Percentiles rank a stretch among this genome's conserved stretches.
These are phyloP conservation scores for Pueraria montana DNA, from an alignment of 306 rosid genomes.

Conservation along the genomic window DNA sequence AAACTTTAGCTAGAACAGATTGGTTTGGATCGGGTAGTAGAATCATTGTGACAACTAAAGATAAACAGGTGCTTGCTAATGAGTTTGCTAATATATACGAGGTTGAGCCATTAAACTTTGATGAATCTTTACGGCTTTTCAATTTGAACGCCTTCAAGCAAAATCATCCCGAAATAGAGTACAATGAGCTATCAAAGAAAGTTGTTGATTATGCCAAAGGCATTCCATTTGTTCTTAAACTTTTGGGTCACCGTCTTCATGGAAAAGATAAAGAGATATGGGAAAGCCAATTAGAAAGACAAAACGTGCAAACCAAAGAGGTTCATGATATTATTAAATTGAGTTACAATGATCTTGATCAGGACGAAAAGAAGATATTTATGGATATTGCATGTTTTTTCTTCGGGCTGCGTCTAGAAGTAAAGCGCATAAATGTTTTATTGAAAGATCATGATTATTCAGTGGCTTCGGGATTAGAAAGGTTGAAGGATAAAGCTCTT, in stretches of 20 bases:
- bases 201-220: constrained; percentile 13
- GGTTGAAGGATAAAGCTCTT: constrained; percentile 32
- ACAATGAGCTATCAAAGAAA: neutral
- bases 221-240: neutral
- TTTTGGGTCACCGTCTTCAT: constrained; percentile 5
- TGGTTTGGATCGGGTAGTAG: neutral
- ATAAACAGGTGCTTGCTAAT: constrained; percentile 2
- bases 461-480: neutral
- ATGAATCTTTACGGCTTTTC: constrained; percentile 31
- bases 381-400: constrained; percentile 48
- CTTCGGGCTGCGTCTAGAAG: neutral
- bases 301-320: neutral
- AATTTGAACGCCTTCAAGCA: constrained; percentile 19
- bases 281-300: constrained; percentile 10
- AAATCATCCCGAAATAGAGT: neutral
- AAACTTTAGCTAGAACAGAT: neutral
- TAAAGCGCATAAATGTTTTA: neutral
- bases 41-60: constrained; percentile 19
- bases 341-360: constrained; percentile 26
- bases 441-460: neutral
- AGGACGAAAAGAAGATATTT: constrained; percentile 4
- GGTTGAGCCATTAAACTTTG: neutral
- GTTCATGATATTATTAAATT: neutral
- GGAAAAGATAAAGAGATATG: constrained; percentile 4
- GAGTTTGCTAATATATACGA: neutral